Conservation (phyloP, 2,329 filamentous ascomycete species). For the Tolypocladium inflatum region DNA sequence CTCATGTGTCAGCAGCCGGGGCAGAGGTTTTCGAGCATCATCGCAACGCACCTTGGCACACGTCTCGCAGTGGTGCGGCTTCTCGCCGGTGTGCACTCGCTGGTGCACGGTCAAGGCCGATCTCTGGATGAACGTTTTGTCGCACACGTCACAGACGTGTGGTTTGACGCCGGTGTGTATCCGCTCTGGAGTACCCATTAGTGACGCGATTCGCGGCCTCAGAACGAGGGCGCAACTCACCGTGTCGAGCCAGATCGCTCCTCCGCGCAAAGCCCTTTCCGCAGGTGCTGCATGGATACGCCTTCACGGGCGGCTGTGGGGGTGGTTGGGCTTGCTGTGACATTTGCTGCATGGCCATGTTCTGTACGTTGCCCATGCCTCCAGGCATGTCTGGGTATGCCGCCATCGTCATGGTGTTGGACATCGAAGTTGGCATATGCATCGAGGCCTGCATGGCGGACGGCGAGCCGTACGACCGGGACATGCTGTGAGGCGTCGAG, state of each 20-base stretch:
- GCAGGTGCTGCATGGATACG: constrained; percentile 84
- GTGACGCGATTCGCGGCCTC: not conserved
- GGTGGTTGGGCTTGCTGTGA: constrained; percentile 20
- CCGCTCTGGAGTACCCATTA: constrained; percentile 55
- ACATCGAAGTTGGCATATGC: constrained; percentile 34
- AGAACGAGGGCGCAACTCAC: constrained; percentile 32
- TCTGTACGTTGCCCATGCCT: constrained; percentile 23
- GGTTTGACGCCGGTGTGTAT: constrained; percentile 89
- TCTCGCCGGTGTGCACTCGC: constrained; percentile 94
- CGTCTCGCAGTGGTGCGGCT: constrained; percentile 94
- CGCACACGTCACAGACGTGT: constrained; percentile 87
- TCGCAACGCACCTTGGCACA: constrained; percentile 73
- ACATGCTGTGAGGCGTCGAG: constrained; percentile 37
- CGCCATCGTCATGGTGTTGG: constrained; percentile 30
- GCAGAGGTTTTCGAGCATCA: not conserved
- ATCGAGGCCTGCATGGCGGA: constrained; percentile 40
- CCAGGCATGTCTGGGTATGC: constrained; percentile 25
- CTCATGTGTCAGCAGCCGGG: not conserved
- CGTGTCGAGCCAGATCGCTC: constrained; percentile 89
- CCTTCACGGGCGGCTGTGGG: constrained; percentile 41
- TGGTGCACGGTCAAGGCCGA: constrained; percentile 92
- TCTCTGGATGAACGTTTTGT: constrained; percentile 94
- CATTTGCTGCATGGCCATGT: constrained; percentile 29
- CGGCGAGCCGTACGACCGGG: constrained; percentile 43
- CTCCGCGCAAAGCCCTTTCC: constrained; percentile 85